phyloP scores from a whole-genome alignment of 2,329 filamentous ascomycete species.

The Cytospora mali region DNA sequence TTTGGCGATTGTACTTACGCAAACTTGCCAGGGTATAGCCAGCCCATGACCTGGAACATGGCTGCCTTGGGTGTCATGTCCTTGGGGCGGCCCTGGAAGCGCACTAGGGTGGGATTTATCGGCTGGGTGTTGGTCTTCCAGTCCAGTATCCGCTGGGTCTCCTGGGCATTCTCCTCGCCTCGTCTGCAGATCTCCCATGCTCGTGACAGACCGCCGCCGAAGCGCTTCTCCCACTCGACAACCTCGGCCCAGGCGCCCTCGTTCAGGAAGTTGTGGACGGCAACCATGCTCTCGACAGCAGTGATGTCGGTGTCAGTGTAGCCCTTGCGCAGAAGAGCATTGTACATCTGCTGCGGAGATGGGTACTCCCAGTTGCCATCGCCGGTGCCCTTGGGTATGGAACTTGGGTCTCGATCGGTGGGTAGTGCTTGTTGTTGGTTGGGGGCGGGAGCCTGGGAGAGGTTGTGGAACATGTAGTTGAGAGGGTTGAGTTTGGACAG shows the following conservation, averaged over 20 bases:
- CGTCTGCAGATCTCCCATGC: constrained; percentile 75
- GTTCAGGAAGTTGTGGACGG: constrained; percentile 97
- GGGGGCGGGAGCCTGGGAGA: constrained; percentile 77
- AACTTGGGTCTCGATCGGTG: constrained; percentile 78
- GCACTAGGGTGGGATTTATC: constrained; percentile 70
- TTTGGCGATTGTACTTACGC: constrained; percentile 53
- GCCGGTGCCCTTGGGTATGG: constrained; percentile 84
- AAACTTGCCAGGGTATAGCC: constrained; percentile 78
- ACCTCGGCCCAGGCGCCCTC: constrained; percentile 98
- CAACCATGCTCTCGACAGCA: constrained; percentile 94
- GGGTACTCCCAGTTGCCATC: constrained; percentile 95
- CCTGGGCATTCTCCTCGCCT: constrained; percentile 66
- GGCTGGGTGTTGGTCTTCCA: constrained; percentile 47
- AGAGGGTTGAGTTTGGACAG: constrained; percentile 66
- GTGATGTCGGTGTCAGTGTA: constrained; percentile 93
- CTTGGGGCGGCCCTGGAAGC: constrained; percentile 86
- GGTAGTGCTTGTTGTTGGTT: constrained; percentile 76
- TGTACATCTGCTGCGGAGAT: constrained; percentile 99
- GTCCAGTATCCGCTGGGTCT: constrained; percentile 42
- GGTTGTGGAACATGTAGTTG: constrained; percentile 92
- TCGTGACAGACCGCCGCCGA: constrained; percentile 69
- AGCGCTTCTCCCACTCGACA: constrained; percentile 88
- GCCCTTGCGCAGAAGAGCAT: constrained; percentile 92
- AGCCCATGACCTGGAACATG: constrained; percentile 78
- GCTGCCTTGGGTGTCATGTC: constrained; percentile 91